These are phyloP conservation scores for Coemansia sp. DNA, from an alignment of 192 early-diverging fungal genomes.

Conservation along the genomic window DNA sequence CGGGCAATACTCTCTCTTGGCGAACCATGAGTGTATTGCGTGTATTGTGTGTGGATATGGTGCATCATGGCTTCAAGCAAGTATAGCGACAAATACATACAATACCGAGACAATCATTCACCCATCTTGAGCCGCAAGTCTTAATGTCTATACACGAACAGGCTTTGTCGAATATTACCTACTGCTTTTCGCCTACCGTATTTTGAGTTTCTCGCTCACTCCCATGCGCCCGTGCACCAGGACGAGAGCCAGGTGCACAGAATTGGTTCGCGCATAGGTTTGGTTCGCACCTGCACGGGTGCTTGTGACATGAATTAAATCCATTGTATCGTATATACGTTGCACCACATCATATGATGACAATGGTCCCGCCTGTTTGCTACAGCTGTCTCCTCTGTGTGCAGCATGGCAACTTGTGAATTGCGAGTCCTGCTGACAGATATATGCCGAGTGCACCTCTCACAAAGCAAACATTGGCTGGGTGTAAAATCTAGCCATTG, in stretches of 20 bases:
- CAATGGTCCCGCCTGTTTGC: neutral
- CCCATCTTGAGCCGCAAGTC: neutral
- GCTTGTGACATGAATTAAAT: slow-evolving; percentile 16
- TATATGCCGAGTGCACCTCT: neutral
- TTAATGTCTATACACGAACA: neutral
- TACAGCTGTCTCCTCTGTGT: neutral
- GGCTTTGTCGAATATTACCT: neutral
- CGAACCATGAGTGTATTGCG: slow-evolving; percentile 4
- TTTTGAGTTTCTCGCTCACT: neutral
- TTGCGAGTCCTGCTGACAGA: neutral
- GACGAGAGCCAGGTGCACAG: neutral
- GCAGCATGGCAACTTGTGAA: neutral
- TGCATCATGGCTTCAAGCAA: neutral
- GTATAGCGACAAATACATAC: neutral
- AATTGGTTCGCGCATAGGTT: neutral
- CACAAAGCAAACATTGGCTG: neutral
- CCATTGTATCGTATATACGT: neutral
- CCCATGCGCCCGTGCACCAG: neutral
- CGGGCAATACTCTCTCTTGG: neutral
- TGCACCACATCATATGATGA: neutral
- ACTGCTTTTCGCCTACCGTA: neutral
- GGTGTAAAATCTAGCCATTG: neutral
- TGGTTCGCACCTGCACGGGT: neutral
- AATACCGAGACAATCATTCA: neutral
- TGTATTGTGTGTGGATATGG: neutral